A percentile compares a stretch with the other conserved stretches of the same genome.
Evolutionary conservation across 164 flowering plant species (phyloP).

Genomic region (Dillenia turbinata): DNA sequence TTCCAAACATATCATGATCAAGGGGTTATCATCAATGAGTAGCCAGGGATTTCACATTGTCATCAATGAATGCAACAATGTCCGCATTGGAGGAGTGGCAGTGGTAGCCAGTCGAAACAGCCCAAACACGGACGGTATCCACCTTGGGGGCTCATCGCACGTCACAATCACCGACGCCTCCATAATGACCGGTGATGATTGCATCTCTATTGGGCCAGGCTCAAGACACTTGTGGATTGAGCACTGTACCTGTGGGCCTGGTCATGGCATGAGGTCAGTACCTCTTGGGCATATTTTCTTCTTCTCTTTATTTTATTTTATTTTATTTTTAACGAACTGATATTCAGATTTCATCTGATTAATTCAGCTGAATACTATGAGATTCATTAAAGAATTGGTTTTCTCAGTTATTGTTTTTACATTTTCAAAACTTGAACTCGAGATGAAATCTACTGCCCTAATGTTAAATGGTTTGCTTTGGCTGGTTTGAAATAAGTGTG

Average conservation of each 20-base stretch:
- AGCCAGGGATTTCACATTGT: conserved; percentile 22
- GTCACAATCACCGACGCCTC: conserved; percentile 14
- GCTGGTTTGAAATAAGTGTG: too few species aligned
- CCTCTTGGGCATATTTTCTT: too few species aligned
- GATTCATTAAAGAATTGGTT: too few species aligned
- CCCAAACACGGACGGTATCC: conserved; percentile 36
- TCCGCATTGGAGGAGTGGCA: conserved; percentile 13
- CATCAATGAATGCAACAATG: conserved; percentile 18
- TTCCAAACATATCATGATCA: conserved; percentile 15
- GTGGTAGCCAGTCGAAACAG: conserved; percentile 20
- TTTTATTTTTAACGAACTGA: too few species aligned
- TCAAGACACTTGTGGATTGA: conserved; percentile 19
- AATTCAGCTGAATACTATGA: too few species aligned
- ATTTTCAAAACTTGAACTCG: too few species aligned
- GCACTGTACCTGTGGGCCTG: conserved; percentile 22
- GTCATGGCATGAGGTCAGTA: conserved; percentile 30
- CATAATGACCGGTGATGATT: conserved; percentile 29
- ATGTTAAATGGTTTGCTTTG: too few species aligned
- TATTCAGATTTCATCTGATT: too few species aligned
- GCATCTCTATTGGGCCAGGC: conserved; percentile 33
- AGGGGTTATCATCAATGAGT: conserved; percentile 23
- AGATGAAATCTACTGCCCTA: too few species aligned
- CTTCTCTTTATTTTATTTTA: too few species aligned
- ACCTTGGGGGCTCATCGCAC: conserved; percentile 15
- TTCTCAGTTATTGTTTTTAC: too few species aligned